Evolutionary conservation across 192 early-diverging fungal species (phyloP).

Genomic region (Thoreauomyces humboldtii): DNA sequence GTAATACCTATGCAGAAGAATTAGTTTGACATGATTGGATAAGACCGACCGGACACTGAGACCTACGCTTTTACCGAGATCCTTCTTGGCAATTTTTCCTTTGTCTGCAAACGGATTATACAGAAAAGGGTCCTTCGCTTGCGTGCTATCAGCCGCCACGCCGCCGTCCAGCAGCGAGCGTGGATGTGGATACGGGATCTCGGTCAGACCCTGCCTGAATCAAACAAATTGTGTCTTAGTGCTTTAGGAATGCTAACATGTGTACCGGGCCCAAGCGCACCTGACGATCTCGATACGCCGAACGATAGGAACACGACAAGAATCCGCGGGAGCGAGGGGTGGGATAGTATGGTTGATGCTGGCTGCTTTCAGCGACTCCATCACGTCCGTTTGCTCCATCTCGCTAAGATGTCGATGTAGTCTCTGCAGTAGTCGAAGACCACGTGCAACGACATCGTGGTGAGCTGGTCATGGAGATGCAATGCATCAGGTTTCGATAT

Average conservation of each 20-base stretch:
- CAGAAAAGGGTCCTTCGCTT: slow-evolving; percentile 66
- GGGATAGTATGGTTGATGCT: neutral
- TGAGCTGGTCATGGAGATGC: too few relatives aligned
- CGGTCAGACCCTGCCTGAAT: slow-evolving; percentile 56
- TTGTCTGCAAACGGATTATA: slow-evolving; percentile 76
- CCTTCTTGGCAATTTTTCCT: slow-evolving; percentile 42
- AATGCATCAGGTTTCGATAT: too few relatives aligned
- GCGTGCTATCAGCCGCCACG: slow-evolving; percentile 13
- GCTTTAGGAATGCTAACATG: too few relatives aligned
- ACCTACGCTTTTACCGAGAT: slow-evolving; percentile 11
- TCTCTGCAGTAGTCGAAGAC: slow-evolving; percentile 63
- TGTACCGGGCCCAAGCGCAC: too few relatives aligned
- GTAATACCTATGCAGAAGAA: slow-evolving; percentile 26
- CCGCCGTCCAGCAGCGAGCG: slow-evolving; percentile 32
- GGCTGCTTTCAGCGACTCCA: slow-evolving; percentile 53
- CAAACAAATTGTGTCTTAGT: too few relatives aligned
- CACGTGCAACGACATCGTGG: slow-evolving; percentile 57
- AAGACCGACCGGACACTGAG: too few relatives aligned
- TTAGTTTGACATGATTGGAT: too few relatives aligned
- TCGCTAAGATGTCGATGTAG: slow-evolving; percentile 57
- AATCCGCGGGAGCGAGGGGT: neutral
- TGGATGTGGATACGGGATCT: slow-evolving; percentile 59
- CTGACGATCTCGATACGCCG: slow-evolving; percentile 34
- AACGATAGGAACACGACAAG: slow-evolving; percentile 39
- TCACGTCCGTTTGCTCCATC: slow-evolving; percentile 65